These are phyloP conservation scores for Dryadomyces quercivorus DNA, from an alignment of 2,329 filamentous ascomycete genomes.

Conservation along the genomic window DNA sequence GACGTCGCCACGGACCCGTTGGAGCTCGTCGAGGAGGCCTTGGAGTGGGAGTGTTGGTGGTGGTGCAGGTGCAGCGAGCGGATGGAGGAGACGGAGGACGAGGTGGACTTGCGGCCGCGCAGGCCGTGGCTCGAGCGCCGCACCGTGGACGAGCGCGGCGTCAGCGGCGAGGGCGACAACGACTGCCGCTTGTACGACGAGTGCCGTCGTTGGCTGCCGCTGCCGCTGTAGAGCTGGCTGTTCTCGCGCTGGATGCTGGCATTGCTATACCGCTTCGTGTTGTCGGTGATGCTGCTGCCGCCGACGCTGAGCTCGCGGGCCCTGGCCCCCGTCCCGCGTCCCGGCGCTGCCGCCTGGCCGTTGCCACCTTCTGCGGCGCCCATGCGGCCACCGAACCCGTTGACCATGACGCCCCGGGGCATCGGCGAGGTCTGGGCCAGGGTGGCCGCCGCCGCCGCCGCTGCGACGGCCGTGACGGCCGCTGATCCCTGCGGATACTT, in stretches of 20 bases:
- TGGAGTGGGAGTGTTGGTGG: conserved; percentile 77
- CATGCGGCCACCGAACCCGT: conserved; percentile 29
- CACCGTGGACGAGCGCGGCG: conserved; percentile 76
- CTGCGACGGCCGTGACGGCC: conserved; percentile 3
- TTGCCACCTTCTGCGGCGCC: conserved; percentile 1
- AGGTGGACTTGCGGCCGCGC: conserved; percentile 87
- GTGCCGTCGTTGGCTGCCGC: not conserved
- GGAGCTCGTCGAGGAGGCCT: conserved; percentile 86
- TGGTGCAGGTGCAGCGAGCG: conserved; percentile 86
- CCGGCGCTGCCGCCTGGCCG: not conserved
- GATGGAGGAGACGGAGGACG: conserved; percentile 85
- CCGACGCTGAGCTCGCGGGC: not conserved
- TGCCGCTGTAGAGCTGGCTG: conserved; percentile 5
- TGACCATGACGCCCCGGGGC: conserved; percentile 39
- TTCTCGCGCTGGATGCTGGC: conserved; percentile 10
- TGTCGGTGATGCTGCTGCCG: not conserved
- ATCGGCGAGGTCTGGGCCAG: conserved; percentile 27
- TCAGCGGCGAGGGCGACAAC: conserved; percentile 74
- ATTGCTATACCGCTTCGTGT: not conserved
- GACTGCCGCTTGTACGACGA: conserved; percentile 56
- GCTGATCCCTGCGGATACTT: conserved; percentile 29
- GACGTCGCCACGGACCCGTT: conserved; percentile 55
- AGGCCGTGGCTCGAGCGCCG: conserved; percentile 64
- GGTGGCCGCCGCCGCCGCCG: not conserved
- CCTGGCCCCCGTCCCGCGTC: not conserved